phyloP scores from a whole-genome alignment of 768 basidiomycete species.

The Suillus occidentalis region DNA sequence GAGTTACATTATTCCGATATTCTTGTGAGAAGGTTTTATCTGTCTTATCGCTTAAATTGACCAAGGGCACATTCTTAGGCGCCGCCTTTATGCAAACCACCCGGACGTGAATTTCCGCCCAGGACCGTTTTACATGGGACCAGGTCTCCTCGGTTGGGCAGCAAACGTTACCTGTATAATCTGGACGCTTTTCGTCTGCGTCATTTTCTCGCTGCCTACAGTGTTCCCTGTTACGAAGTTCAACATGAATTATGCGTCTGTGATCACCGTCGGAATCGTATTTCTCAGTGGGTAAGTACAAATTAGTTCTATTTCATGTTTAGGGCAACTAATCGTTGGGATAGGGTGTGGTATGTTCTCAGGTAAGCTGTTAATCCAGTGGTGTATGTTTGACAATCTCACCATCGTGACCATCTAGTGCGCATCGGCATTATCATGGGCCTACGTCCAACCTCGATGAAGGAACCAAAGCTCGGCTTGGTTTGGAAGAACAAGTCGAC shows the following conservation, averaged over 20 bases:
- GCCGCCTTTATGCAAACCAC: slow-evolving; percentile 66
- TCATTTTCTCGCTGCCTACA: slow-evolving; percentile 76
- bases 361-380: slow-evolving; percentile 7
- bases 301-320: not conserved
- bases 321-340: no score
- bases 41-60: not conserved
- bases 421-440: slow-evolving; percentile 53
- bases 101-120: slow-evolving; percentile 84
- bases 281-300: slow-evolving; percentile 49
- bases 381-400: not conserved
- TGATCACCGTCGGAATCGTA: slow-evolving; percentile 56
- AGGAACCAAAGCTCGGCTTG: slow-evolving; percentile 9
- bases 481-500: not conserved
- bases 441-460: slow-evolving; percentile 48
- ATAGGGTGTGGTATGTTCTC: slow-evolving; percentile 50
- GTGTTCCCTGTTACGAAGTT: slow-evolving; percentile 62
- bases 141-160: slow-evolving; percentile 59
- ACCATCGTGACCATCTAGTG: slow-evolving; percentile 30
- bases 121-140: slow-evolving; percentile 84
- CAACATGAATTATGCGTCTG: slow-evolving; percentile 85
- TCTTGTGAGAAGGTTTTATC: slow-evolving; percentile 39
- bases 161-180: slow-evolving; percentile 64
- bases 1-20: slow-evolving; percentile 83
- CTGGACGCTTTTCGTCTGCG: slow-evolving; percentile 68
- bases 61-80: slow-evolving; percentile 27